A percentile compares a stretch with the other conserved stretches of the same genome.
phyloP scores from a whole-genome alignment of 106 monocot genomes.

The Dendrobium catenatum region DNA sequence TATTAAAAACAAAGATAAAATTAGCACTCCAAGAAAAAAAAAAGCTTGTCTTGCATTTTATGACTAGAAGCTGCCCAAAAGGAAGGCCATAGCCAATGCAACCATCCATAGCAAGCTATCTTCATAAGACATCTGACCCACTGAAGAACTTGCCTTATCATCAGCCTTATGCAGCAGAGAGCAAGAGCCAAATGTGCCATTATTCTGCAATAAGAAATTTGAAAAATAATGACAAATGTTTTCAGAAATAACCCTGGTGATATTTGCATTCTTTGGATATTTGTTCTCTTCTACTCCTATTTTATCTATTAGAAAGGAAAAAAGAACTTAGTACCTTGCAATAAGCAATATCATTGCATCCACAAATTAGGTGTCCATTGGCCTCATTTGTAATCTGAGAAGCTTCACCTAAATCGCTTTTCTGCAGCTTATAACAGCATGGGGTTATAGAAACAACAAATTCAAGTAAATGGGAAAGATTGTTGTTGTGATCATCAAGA shows the following conservation, averaged over 20 bases:
- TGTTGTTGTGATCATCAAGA: not conserved
- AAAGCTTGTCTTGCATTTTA: not conserved
- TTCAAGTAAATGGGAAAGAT: not conserved
- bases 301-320: too few species aligned
- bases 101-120: not conserved
- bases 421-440: slow-evolving; percentile 25
- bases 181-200: slow-evolving; percentile 33
- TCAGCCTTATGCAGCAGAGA: not conserved
- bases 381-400: not conserved
- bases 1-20: too few species aligned
- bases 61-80: not conserved
- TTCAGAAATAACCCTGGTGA: too few species aligned
- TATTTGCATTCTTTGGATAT: too few species aligned
- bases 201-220: slow-evolving; percentile 19
- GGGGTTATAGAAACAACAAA: not conserved
- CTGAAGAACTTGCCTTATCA: not conserved
- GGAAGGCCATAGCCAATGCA: not conserved
- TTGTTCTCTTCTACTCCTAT: too few species aligned
- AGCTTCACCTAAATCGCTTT: slow-evolving; percentile 42
- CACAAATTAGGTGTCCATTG: not conserved
- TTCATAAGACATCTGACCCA: not conserved
- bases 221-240: not conserved
- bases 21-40: too few species aligned
- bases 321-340: not conserved
- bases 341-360: not conserved